Evolutionary conservation across 805 yeast genomes (phyloP).

Genomic region (Danielia reshetovae): DNA sequence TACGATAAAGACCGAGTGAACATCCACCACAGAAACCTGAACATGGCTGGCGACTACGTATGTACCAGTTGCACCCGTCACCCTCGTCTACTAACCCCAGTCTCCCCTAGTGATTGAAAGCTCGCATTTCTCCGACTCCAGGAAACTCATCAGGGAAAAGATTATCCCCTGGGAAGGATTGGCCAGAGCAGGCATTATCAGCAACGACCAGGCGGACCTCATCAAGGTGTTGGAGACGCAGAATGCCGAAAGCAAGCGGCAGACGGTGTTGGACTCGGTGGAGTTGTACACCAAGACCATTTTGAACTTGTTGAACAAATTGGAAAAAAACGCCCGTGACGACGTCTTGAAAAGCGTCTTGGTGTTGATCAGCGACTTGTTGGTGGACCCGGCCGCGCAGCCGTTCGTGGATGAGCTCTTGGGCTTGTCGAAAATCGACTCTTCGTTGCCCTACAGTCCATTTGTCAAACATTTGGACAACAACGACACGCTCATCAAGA

Average conservation of each 20-base stretch:
- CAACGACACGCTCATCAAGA: slow-evolving; percentile 53
- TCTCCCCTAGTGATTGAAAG: slow-evolving; percentile 53
- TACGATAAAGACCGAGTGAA: neutral
- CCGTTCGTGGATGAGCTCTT: slow-evolving; percentile 39
- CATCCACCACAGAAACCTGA: neutral
- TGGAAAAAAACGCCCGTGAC: slow-evolving; percentile 43
- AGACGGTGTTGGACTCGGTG: slow-evolving; percentile 40
- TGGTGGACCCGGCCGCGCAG: slow-evolving; percentile 33
- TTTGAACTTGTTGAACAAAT: slow-evolving; percentile 49
- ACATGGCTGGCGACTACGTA: slow-evolving; percentile 1
- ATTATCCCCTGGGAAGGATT: slow-evolving; percentile 92
- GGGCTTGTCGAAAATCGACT: slow-evolving; percentile 38
- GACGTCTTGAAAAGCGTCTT: slow-evolving; percentile 65
- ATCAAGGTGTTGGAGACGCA: slow-evolving; percentile 52
- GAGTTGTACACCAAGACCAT: slow-evolving; percentile 53
- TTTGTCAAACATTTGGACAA: slow-evolving; percentile 49
- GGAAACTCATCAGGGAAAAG: slow-evolving; percentile 67
- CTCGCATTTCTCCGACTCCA: slow-evolving; percentile 59
- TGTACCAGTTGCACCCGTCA: neutral
- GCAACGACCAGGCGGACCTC: slow-evolving; percentile 62
- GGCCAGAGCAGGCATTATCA: slow-evolving; percentile 65
- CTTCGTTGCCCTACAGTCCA: slow-evolving; percentile 50
- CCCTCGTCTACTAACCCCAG: slow-evolving; percentile 13
- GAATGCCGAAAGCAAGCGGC: slow-evolving; percentile 38
- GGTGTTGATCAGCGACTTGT: slow-evolving; percentile 58